These are phyloP conservation scores for Colletotrichum salicis DNA, from an alignment of 2,329 filamentous ascomycete genomes.

Conservation along the genomic window DNA sequence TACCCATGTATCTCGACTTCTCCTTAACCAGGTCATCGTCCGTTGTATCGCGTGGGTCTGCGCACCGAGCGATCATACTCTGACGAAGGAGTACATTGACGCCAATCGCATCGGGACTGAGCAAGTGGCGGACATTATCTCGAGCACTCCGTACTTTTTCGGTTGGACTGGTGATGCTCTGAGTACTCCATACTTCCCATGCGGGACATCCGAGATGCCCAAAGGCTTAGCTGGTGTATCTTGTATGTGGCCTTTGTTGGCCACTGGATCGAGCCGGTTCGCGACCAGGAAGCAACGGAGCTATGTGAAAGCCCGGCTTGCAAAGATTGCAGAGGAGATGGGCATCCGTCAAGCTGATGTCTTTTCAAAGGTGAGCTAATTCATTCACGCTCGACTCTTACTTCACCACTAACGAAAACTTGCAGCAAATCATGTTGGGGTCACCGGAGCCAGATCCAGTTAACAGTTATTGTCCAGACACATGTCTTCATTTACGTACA, in stretches of 20 bases:
- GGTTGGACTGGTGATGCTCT: conserved; percentile 38
- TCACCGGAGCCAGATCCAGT: conserved; percentile 19
- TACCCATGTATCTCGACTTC: conserved; percentile 38
- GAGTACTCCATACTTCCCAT: conserved; percentile 40
- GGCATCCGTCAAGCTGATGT: conserved; percentile 40
- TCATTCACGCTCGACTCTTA: neutral
- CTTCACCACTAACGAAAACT: neutral
- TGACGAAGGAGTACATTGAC: conserved; percentile 38
- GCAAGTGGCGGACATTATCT: conserved; percentile 38
- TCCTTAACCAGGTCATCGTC: conserved; percentile 38
- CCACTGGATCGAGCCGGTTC: conserved; percentile 39
- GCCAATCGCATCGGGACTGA: conserved; percentile 36
- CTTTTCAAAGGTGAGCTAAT: conserved; percentile 37
- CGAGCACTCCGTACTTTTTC: conserved; percentile 39
- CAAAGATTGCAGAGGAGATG: conserved; percentile 38
- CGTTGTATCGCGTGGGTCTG: conserved; percentile 40
- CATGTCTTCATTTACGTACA: conserved; percentile 25
- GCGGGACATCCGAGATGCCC: conserved; percentile 39
- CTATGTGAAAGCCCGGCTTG: conserved; percentile 37
- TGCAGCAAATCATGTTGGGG: conserved; percentile 24
- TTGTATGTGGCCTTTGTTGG: conserved; percentile 39
- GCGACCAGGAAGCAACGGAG: conserved; percentile 35
- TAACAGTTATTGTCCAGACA: conserved; percentile 30
- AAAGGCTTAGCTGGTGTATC: conserved; percentile 39
- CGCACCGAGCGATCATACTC: conserved; percentile 37